phyloP scores from a whole-genome alignment of 768 basidiomycete species.

The Amanita subjunquillea region DNA sequence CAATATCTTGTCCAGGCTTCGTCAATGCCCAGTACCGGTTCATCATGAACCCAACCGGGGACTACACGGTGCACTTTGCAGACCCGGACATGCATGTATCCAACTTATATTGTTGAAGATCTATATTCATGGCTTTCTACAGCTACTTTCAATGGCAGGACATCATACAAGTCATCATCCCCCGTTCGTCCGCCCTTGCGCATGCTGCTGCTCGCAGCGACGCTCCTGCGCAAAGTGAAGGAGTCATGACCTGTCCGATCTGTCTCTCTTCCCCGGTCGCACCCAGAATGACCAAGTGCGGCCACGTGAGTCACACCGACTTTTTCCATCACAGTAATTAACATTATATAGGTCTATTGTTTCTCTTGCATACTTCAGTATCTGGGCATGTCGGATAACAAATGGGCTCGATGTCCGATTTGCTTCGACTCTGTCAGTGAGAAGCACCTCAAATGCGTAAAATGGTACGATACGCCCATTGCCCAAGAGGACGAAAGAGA shows the following conservation, averaged over 20 bases:
- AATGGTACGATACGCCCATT: conserved; percentile 63
- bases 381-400: conserved; percentile 73
- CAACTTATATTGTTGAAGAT: conserved; percentile 4
- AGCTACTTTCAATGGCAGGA: conserved; percentile 97
- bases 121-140: conserved; percentile 10
- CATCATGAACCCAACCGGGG: conserved; percentile 86
- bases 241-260: conserved; percentile 80
- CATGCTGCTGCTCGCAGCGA: conserved; percentile 44
- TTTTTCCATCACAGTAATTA: conserved; percentile 5
- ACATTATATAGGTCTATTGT: conserved; percentile 67
- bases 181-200: conserved; percentile 67
- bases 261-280: conserved; percentile 87
- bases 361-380: conserved; percentile 92
- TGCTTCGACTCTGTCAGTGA: conserved; percentile 92
- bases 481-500: conserved; percentile 22
- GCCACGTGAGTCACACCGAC: conserved; percentile 63
- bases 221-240: conserved; percentile 37
- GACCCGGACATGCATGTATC: conserved; percentile 88
- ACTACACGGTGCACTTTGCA: conserved; percentile 91
- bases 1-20: conserved; percentile 46
- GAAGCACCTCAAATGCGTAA: conserved; percentile 85
- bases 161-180: conserved; percentile 89
- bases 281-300: conserved; percentile 93
- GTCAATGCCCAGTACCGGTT: conserved; percentile 96
- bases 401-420: conserved; percentile 92